These are phyloP conservation scores for Camelina hispida DNA, from an alignment of 345 rosid genomes.

Conservation along the genomic window DNA sequence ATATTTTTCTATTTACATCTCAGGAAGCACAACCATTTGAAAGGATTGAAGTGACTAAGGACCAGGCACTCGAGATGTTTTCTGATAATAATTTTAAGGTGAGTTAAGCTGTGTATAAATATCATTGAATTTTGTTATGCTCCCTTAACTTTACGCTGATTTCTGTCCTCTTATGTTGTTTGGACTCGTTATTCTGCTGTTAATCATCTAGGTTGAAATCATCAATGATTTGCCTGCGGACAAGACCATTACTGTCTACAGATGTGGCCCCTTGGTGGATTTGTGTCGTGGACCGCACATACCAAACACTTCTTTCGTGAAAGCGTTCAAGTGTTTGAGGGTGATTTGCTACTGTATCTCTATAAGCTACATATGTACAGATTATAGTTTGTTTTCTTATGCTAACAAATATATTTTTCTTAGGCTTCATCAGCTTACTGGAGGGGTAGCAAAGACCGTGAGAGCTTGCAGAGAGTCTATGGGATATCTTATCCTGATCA, in stretches of 20 bases:
- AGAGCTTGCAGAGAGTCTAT: constrained; percentile 97
- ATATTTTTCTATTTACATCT: constrained; percentile 11
- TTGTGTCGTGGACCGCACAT: constrained; percentile 99
- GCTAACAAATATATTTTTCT: constrained; percentile 30
- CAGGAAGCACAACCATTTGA: constrained; percentile 96
- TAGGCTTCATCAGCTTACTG: constrained; percentile 99
- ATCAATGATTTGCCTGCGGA: constrained; percentile 83
- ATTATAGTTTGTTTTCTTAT: constrained; percentile 30
- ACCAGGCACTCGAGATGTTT: constrained; percentile 85
- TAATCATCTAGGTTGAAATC: constrained; percentile 76
- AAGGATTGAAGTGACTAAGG: constrained; percentile 93
- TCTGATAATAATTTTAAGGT: constrained; percentile 94
- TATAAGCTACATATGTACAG: constrained; percentile 23
- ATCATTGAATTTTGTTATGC: constrained; percentile 10
- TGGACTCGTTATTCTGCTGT: constrained; percentile 33
- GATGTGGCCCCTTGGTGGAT: constrained; percentile 98
- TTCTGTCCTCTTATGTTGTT: background rate
- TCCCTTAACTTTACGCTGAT: constrained; percentile 14
- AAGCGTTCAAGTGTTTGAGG: constrained; percentile 93
- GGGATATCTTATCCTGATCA: constrained; percentile 97
- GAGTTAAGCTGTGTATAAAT: constrained; percentile 31
- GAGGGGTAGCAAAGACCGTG: constrained; percentile 90
- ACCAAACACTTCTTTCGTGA: constrained; percentile 95
- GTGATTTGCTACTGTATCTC: constrained; percentile 45
- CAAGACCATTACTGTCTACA: constrained; percentile 92